Conservation (phyloP, 805 yeast species). For the Schwanniomyces sp. region DNA sequence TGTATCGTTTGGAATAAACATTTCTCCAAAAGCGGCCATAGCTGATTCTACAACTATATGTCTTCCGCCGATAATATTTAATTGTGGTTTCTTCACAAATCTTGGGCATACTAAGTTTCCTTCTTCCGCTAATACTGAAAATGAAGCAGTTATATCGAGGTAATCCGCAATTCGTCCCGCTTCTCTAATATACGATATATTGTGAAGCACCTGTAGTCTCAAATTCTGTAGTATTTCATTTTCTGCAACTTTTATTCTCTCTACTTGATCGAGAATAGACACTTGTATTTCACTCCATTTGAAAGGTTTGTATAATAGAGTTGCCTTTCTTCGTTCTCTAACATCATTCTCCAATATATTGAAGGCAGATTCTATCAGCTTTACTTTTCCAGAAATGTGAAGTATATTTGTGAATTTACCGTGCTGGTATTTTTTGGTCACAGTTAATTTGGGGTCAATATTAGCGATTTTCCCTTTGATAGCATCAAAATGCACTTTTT, state of each 20-base stretch:
- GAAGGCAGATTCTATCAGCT: slow-evolving; percentile 20
- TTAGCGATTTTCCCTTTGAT: slow-evolving; percentile 16
- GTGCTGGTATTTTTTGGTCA: slow-evolving; percentile 27
- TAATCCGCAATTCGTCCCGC: slow-evolving; percentile 56
- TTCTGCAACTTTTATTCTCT: slow-evolving; percentile 57
- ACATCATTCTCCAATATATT: slow-evolving; percentile 19
- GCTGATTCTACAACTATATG: slow-evolving; percentile 88
- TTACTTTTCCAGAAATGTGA: slow-evolving; percentile 43
- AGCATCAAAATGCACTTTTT: slow-evolving; percentile 18
- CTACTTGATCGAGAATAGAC: slow-evolving; percentile 43
- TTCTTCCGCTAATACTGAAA: slow-evolving; percentile 72
- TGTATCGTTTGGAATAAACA: slow-evolving; percentile 47
- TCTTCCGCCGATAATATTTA: slow-evolving; percentile 65
- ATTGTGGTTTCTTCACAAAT: slow-evolving; percentile 46
- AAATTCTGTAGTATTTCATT: slow-evolving; percentile 49
- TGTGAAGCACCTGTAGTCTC: slow-evolving; percentile 43
- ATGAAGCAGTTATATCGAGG: slow-evolving; percentile 71
- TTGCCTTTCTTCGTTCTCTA: slow-evolving; percentile 38
- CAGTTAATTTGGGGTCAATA: slow-evolving; percentile 28
- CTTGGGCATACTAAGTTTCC: slow-evolving; percentile 65
- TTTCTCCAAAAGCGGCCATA: slow-evolving; percentile 45
- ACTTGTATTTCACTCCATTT: slow-evolving; percentile 58
- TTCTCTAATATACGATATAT: slow-evolving; percentile 47
- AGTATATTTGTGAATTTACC: slow-evolving; percentile 43
- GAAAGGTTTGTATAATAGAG: slow-evolving; percentile 45